Evolutionary conservation across 306 rosid genomes (phyloP), one percentile per base, ranked within the genome.

Genomic region (Albizia julibrissin): DNA sequence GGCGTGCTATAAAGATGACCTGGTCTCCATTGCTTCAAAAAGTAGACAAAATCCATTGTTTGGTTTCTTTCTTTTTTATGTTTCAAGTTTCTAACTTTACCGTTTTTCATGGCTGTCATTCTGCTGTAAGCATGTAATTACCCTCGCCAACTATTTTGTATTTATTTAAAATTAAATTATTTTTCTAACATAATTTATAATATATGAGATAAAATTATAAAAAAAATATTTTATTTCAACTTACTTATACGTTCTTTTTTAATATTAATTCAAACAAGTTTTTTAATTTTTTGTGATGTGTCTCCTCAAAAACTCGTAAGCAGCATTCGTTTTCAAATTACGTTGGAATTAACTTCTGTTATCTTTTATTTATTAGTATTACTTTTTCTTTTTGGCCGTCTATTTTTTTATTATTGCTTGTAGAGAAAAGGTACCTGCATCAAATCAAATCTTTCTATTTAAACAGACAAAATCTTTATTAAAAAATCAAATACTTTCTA

Each of bases 1-100:
- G 29, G 1, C 29, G 1, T 64, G n/a, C 39, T 27, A 10, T 37
- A 70, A 79, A 62, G 43, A 59, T 79, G 89, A 86, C 86, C 39
- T 22, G 46, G 84, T 86, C 89, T 76, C 61, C 37, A 10, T 14
- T 16, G 40, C 56, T 40, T 72, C 19, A 27, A 16, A 72, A 46
- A 72, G 40, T 8, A 26, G 76, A 47, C 42, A 72, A 7, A 44
- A 37, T 2, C 6, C 31, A 18, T 15, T 62, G 29, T 58, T 58
- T n/a, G 31, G 65, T 22, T 58, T 58, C 27, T 3, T 56, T 9
- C 8, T 54, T 54, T 33, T 33, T 33, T 21, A 31, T 52, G 7
- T 19, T 11, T 2, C 42, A 24, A 8, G 61, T 34, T 34, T 61
- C n/a, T 24, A 26, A 61, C 67, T 24, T 61, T 24, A 26, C 33